Conservation (phyloP, 1,284 basidiomycete genomes). For the Cryptococcus depauperatus region DNA sequence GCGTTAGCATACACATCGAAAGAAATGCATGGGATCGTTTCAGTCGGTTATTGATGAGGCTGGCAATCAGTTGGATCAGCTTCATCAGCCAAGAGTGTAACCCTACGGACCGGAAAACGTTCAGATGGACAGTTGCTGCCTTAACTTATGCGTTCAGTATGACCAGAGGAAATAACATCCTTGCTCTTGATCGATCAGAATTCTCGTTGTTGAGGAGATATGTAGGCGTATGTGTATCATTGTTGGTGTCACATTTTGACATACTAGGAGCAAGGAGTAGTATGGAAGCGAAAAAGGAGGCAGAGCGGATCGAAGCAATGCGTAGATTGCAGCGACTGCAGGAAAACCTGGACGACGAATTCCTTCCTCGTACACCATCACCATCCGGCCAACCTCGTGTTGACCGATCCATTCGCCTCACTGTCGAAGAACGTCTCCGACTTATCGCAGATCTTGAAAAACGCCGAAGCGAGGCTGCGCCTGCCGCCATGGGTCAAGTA, state of each 20-base stretch:
- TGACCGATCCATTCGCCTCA: slow-evolving; percentile 60
- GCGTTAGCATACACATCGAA: slow-evolving; percentile 82
- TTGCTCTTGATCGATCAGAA: slow-evolving; percentile 78
- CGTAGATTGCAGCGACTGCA: slow-evolving; percentile 56
- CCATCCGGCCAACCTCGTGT: slow-evolving; percentile 24
- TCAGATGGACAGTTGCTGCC: slow-evolving; percentile 96
- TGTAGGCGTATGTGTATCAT: slow-evolving; percentile 92
- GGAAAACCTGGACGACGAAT: slow-evolving; percentile 47
- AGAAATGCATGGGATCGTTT: slow-evolving; percentile 62
- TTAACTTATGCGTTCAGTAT: slow-evolving; percentile 88
- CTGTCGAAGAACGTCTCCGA: slow-evolving; percentile 61
- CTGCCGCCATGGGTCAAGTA: slow-evolving; percentile 70
- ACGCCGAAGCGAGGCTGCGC: slow-evolving; percentile 53
- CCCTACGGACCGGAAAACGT: slow-evolving; percentile 90
- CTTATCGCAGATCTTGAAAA: slow-evolving; percentile 60
- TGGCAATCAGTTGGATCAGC: slow-evolving; percentile 93
- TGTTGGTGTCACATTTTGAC: slow-evolving; percentile 95
- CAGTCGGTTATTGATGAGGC: slow-evolving; percentile 70
- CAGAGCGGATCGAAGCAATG: slow-evolving; percentile 69
- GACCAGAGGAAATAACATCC: slow-evolving; percentile 81
- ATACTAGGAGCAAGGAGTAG: slow-evolving; percentile 88
- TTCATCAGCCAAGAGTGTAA: slow-evolving; percentile 99
- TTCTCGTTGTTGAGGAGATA: slow-evolving; percentile 83
- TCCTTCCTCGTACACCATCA: slow-evolving; percentile 30
- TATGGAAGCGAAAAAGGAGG: slow-evolving; percentile 77